Percentiles rank a stretch among this genome's conserved stretches.
phyloP scores from a whole-genome alignment of 495 filamentous ascomycete species.

The Annulohypoxylon stygium region DNA sequence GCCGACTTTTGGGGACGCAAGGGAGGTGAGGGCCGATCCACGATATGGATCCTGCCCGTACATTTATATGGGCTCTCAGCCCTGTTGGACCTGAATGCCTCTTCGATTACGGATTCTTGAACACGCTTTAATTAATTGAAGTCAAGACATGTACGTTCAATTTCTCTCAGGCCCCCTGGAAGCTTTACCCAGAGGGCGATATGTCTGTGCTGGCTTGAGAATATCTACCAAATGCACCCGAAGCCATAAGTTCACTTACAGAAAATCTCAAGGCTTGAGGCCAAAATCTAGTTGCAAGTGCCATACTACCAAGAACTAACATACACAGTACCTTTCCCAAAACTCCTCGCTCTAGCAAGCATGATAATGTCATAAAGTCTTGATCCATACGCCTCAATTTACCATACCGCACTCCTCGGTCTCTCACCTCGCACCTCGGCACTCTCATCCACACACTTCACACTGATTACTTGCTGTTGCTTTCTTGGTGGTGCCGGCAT shows the following conservation, averaged over 20 bases:
- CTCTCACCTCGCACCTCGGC: conserved; percentile 9
- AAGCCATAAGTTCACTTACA: neutral
- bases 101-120: neutral
- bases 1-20: conserved; percentile 28
- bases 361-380: conserved; percentile 18
- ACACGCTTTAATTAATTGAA: neutral
- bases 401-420: conserved; percentile 36
- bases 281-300: conserved; percentile 1
- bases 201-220: neutral
- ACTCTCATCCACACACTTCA: conserved; percentile 28
- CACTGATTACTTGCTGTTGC: conserved; percentile 9
- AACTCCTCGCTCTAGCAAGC: conserved; percentile 33
- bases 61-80: conserved; percentile 14
- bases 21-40: conserved; percentile 4
- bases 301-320: conserved; percentile 4
- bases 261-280: neutral
- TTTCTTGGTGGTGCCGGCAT: conserved; percentile 35
- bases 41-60: neutral
- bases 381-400: neutral
- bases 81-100: neutral
- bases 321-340: conserved; percentile 2
- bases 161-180: neutral
- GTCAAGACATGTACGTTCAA: neutral
- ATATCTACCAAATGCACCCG: neutral
- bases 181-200: neutral